Evolutionary conservation across 2,329 filamentous ascomycete species (phyloP), one percentile per base, ranked within the genome.

Genomic region (Clonostachys sp.): DNA sequence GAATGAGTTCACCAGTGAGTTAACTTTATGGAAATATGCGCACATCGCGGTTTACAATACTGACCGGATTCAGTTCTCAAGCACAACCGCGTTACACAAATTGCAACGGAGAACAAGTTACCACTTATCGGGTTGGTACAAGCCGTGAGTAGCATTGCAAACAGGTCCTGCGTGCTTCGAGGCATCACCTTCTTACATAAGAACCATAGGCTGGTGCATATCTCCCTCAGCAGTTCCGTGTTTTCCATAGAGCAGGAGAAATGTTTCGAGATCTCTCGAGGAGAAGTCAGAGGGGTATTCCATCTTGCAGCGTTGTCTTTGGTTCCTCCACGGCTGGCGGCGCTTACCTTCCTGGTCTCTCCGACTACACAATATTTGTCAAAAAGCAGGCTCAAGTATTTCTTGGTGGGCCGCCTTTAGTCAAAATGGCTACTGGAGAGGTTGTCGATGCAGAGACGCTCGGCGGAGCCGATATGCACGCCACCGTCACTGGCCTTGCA

Each of bases 401-500:
- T 45, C 58, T 73, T 2, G 71, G 63, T 8, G 70, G 71, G 0
- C 71, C 71, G 0, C 71, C 71, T 0, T 57, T 73, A 7, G 70
- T 73, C 2, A 71, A 72, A 48, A 72, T 73, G 70, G 70, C 71
- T 0, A 74, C 70, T 0, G 70, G 71, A 3, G 70, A 74, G 45
- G 51, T 66, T 0, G 62, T 70, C 16, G 66, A 57, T 2, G 66
- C 71, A 0, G 71, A 73, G 48, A 60, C 58, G 38, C 57, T 74
- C 1, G 70, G 71, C 5, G 70, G 71, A 13, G 70, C 69, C 4
- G 57, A 61, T 16, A 62, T 71, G 13, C 70, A 73, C 50, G 64
- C 61, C 2, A 65, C 57, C 2, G 49, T 63, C 0, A 73, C 70
- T 5, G 71, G 71, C 0, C 57, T 74, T 2, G 67, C 68, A 0